Conservation (phyloP, 805 yeast genomes). For the Wickerhamiella galacta region DNA sequence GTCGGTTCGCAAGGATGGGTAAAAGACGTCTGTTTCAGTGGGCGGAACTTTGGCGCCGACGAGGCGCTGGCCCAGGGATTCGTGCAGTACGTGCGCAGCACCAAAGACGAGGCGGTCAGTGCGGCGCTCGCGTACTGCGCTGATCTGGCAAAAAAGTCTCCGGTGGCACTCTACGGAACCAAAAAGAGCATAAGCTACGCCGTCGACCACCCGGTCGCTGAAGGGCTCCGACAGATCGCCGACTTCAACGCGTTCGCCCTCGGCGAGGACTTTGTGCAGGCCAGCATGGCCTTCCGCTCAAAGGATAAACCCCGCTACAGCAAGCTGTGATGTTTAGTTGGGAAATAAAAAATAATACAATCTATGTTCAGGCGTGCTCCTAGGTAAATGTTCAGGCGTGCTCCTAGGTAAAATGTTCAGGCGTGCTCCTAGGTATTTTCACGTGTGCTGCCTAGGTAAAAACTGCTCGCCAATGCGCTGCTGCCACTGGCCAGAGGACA, state of each 20-base stretch:
- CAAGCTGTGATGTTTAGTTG: slow-evolving; percentile 18
- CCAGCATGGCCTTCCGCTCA: slow-evolving; percentile 17
- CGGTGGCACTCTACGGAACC: slow-evolving; percentile 50
- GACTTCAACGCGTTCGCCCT: slow-evolving; percentile 31
- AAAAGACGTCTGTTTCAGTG: slow-evolving; percentile 46
- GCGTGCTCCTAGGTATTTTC: no score
- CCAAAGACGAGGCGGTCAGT: slow-evolving; percentile 33
- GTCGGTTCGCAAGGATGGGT: slow-evolving; percentile 40
- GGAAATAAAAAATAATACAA: no score
- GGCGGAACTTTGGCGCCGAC: slow-evolving; percentile 34
- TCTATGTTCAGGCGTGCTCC: no score
- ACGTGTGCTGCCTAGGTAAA: not conserved
- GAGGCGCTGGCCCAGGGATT: slow-evolving; percentile 44
- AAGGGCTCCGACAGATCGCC: slow-evolving; percentile 39
- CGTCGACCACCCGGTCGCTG: slow-evolving; percentile 24
- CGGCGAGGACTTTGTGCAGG: slow-evolving; percentile 19
- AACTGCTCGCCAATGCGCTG: not conserved
- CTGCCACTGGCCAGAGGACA: not conserved
- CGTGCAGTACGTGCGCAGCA: slow-evolving; percentile 28
- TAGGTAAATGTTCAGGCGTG: no score
- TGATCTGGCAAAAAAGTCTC: slow-evolving; percentile 30
- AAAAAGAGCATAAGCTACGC: slow-evolving; percentile 36
- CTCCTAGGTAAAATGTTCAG: no score
- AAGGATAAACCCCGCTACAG: slow-evolving; percentile 18
- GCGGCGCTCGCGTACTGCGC: slow-evolving; percentile 35